These are phyloP conservation scores for Daphne laureola DNA, from an alignment of 441 rosid species.

Conservation along the genomic window DNA sequence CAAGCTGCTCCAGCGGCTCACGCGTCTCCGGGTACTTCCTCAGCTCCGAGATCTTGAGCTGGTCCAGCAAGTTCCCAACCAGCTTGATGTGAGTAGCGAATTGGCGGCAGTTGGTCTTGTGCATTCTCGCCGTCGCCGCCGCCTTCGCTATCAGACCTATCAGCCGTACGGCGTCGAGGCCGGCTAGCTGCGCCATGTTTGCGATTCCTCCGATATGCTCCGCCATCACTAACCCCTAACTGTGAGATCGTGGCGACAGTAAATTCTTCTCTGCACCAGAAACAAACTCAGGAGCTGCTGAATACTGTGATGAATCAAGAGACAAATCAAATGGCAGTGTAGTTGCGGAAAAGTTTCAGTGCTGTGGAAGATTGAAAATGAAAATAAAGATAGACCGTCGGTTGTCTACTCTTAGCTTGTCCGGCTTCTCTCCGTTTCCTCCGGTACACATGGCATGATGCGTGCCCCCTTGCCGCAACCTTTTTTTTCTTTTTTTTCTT, in stretches of 20 bases:
- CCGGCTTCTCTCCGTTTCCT: too few relatives aligned
- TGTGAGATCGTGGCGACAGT: background rate
- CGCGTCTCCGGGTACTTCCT: conserved; percentile 66
- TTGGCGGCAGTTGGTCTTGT: conserved; percentile 88
- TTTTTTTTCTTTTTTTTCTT: too few relatives aligned
- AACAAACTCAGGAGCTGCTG: background rate
- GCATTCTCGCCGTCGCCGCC: conserved; percentile 81
- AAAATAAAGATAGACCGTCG: too few relatives aligned
- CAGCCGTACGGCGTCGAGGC: conserved; percentile 71
- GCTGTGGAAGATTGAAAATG: too few relatives aligned
- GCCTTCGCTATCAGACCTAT: conserved; percentile 84
- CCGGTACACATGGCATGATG: too few relatives aligned
- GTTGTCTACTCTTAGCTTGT: too few relatives aligned
- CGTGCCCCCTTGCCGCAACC: too few relatives aligned
- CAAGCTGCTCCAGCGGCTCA: conserved; percentile 88
- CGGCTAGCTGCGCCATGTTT: conserved; percentile 67
- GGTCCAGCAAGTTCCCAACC: conserved; percentile 81
- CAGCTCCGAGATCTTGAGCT: conserved; percentile 78
- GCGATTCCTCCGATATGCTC: conserved; percentile 75
- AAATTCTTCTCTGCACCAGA: background rate
- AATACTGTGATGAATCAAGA: background rate
- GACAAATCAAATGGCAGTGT: background rate
- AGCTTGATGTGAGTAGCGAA: conserved; percentile 85
- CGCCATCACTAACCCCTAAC: conserved; percentile 33
- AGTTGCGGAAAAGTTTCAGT: background rate